phyloP scores from a whole-genome alignment of 805 yeast species.

The Allodekkera sacchari region DNA sequence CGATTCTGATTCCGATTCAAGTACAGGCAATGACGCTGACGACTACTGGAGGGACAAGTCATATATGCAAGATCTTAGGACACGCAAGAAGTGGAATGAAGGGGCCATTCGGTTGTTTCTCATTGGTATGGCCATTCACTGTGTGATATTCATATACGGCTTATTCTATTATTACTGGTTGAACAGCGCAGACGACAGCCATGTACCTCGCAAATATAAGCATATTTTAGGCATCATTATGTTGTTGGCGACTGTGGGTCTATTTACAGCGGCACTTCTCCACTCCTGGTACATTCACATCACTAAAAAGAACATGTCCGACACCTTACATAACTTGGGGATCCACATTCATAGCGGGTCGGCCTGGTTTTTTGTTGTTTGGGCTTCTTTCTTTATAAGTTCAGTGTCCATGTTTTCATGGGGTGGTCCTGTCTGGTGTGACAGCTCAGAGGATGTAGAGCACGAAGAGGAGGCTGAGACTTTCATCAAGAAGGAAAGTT shows the following conservation, averaged over 20 bases:
- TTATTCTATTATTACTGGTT: conserved; percentile 31
- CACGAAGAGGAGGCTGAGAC: conserved; percentile 3
- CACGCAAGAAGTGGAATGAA: conserved; percentile 14
- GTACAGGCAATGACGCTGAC: conserved; percentile 10
- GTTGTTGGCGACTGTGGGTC: conserved; percentile 24
- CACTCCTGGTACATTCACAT: conserved; percentile 8
- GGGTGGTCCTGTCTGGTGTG: conserved; percentile 47
- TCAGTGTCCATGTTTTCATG: conserved; percentile 17
- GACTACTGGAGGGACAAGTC: conserved; percentile 16
- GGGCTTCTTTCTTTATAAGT: conserved; percentile 26
- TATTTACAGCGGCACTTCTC: conserved; percentile 23
- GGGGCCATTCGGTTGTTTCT: conserved; percentile 25
- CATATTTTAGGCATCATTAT: conserved; percentile 32
- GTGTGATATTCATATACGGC: conserved; percentile 22
- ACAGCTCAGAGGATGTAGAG: conserved; percentile 27
- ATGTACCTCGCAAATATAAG: conserved; percentile 25
- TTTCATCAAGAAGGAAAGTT: conserved; percentile 3
- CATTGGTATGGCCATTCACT: conserved; percentile 23
- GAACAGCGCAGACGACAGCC: conserved; percentile 27
- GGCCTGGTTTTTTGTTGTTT: conserved; percentile 32
- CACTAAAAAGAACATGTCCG: conserved; percentile 21
- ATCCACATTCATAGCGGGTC: conserved; percentile 33
- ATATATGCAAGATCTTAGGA: conserved; percentile 15
- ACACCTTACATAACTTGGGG: conserved; percentile 38
- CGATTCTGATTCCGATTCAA: conserved; percentile 14